phyloP scores from a whole-genome alignment of 2,329 filamentous ascomycete genomes.

The Clonostachys byssicola region DNA sequence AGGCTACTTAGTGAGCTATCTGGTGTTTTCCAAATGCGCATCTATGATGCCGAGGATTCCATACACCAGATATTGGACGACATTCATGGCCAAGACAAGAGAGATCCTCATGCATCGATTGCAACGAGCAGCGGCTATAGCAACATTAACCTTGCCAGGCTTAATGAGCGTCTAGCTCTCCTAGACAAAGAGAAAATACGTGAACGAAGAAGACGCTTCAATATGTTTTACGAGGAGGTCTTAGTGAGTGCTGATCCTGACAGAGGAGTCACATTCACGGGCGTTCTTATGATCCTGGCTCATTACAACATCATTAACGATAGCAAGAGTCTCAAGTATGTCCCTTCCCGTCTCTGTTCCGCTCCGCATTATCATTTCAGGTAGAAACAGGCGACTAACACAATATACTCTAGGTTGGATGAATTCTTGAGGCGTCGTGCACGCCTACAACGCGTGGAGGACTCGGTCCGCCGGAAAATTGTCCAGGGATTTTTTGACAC shows the following conservation, averaged over 20 bases:
- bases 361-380: no score
- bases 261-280: slow-evolving; percentile 85
- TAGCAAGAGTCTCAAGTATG: slow-evolving; percentile 83
- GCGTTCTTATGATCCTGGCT: slow-evolving; percentile 89
- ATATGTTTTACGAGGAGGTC: slow-evolving; percentile 96
- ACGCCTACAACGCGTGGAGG: slow-evolving; percentile 87
- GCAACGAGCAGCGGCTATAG: slow-evolving; percentile 44
- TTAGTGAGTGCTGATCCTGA: slow-evolving; percentile 89
- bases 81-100: slow-evolving; percentile 55
- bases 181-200: slow-evolving; percentile 76
- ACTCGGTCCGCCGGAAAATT: slow-evolving; percentile 84
- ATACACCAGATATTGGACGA: slow-evolving; percentile 85
- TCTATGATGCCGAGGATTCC: slow-evolving; percentile 88
- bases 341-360: slow-evolving; percentile 2
- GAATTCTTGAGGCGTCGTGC: slow-evolving; percentile 90
- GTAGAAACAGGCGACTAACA: background rate
- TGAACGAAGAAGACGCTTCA: slow-evolving; percentile 73
- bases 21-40: slow-evolving; percentile 94
- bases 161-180: slow-evolving; percentile 67
- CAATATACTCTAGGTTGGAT: slow-evolving; percentile 59
- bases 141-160: slow-evolving; percentile 67
- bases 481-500: slow-evolving; percentile 97
- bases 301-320: slow-evolving; percentile 99
- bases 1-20: slow-evolving; percentile 86
- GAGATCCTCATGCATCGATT: slow-evolving; percentile 50